phyloP scores from a whole-genome alignment of 2,329 filamentous ascomycete species.

The Chaetomium sp. region DNA sequence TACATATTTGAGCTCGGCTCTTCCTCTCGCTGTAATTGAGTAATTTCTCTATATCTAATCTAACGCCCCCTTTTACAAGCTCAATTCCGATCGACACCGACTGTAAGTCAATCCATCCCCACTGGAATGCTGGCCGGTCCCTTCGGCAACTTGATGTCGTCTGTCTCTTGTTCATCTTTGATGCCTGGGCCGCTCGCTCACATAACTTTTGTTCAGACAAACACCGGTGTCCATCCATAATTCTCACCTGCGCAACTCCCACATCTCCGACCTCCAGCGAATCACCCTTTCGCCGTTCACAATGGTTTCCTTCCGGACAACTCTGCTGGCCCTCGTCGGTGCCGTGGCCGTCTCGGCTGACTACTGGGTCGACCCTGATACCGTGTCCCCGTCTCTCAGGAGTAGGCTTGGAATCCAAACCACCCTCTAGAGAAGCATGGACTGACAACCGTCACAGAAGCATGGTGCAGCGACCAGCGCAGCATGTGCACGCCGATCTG shows the following conservation, averaged over 20 bases:
- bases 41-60: constrained; percentile 19
- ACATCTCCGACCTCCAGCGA: neutral
- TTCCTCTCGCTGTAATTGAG: constrained; percentile 15
- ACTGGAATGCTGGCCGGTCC: constrained; percentile 20
- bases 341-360: constrained; percentile 59
- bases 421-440: neutral
- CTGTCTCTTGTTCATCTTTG: constrained; percentile 2
- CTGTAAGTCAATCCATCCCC: constrained; percentile 13
- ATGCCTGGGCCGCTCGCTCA: constrained; percentile 19
- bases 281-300: constrained; percentile 13
- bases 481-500: constrained; percentile 73
- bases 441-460: constrained; percentile 43
- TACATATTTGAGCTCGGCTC: constrained; percentile 8
- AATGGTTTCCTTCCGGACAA: constrained; percentile 60
- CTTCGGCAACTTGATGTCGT: constrained; percentile 18
- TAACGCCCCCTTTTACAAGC: constrained; percentile 9
- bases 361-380: constrained; percentile 63
- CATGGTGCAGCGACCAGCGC: constrained; percentile 67
- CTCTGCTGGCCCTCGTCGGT: constrained; percentile 57
- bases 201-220: constrained; percentile 17
- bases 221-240: constrained; percentile 12
- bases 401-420: constrained; percentile 47
- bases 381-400: constrained; percentile 55
- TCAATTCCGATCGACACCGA: neutral
- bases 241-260: constrained; percentile 4